Conservation (phyloP, 164 flowering plant species). For the Stephania cephalantha region DNA sequence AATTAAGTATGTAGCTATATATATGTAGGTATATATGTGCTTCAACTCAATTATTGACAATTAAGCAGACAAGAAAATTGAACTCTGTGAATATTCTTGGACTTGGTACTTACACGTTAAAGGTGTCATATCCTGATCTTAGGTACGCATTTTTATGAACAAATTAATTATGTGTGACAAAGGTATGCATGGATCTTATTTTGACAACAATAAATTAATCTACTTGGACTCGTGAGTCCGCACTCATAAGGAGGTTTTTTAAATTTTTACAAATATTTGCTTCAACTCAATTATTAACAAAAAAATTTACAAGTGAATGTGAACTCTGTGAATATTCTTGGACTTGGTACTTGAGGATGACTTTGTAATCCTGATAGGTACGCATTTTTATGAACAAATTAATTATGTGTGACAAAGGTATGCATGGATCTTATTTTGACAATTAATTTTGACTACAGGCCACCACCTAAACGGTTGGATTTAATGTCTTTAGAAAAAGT, state of each 20-base stretch:
- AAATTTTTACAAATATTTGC: no score
- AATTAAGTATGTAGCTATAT: neutral
- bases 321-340: neutral
- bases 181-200: neutral
- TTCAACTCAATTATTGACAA: neutral
- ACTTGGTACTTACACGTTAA: neutral
- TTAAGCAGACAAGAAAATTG: neutral
- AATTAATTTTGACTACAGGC: no score
- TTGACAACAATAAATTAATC: no score
- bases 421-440: neutral
- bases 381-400: neutral
- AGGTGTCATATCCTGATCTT: neutral
- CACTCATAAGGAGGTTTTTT: no score
- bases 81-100: neutral
- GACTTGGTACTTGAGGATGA: neutral
- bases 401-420: neutral
- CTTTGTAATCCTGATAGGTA: no score
- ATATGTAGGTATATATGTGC: neutral
- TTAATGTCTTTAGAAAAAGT: no score
- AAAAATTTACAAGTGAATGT: neutral
- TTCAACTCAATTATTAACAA: neutral
- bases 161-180: neutral
- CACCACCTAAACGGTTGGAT: no score
- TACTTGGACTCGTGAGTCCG: no score
- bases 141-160: neutral